phyloP scores from a whole-genome alignment of 1,284 basidiomycete species.

The Microbotryomycetes sp. region DNA sequence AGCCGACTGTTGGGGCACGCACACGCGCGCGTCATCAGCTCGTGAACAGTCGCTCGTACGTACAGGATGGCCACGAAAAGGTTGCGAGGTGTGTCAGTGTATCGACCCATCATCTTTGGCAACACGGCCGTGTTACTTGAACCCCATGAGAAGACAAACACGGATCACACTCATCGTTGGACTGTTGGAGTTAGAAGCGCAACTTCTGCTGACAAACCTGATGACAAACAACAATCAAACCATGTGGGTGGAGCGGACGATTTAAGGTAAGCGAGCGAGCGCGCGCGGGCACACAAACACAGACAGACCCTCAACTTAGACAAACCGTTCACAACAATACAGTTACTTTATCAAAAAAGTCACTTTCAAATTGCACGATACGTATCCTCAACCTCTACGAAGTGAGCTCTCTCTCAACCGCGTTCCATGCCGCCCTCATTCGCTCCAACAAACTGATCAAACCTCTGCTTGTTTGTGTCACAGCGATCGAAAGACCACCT shows the following conservation, averaged over 20 bases:
- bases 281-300: slow-evolving; percentile 33
- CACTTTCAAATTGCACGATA: slow-evolving; percentile 96
- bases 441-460: neutral
- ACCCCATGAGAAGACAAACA: slow-evolving; percentile 58
- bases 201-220: slow-evolving; percentile 45
- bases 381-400: slow-evolving; percentile 82
- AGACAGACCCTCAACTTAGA: slow-evolving; percentile 18
- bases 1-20: neutral
- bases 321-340: slow-evolving; percentile 39
- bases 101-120: slow-evolving; percentile 89
- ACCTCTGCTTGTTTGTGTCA: neutral
- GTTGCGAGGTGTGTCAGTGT: slow-evolving; percentile 64
- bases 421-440: neutral
- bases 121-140: slow-evolving; percentile 83
- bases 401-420: slow-evolving; percentile 52
- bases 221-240: slow-evolving; percentile 52
- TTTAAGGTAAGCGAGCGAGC: slow-evolving; percentile 47
- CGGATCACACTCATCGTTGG: slow-evolving; percentile 92
- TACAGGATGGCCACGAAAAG: slow-evolving; percentile 7
- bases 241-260: slow-evolving; percentile 47
- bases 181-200: slow-evolving; percentile 80
- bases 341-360: slow-evolving; percentile 88
- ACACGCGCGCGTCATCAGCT: neutral
- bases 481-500: slow-evolving; percentile 85
- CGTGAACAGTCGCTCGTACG: too few species aligned